Base-by-base conservation (phyloP, 1,284 basidiomycete species). In the Cystobasidium pallidum region DNA sequence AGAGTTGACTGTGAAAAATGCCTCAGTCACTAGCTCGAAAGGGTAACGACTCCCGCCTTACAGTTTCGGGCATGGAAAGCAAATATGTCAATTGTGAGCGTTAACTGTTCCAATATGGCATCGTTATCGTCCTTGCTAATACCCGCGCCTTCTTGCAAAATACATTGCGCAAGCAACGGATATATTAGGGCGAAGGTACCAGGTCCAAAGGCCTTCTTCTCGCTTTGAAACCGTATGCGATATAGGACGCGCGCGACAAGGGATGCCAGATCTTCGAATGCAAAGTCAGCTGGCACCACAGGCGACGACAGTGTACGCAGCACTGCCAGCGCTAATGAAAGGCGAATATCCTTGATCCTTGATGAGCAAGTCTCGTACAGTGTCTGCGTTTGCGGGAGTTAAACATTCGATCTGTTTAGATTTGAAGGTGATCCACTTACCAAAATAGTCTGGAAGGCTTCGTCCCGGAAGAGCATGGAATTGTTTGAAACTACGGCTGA, bases 191-290 rank as follows among this genome's bases (percentile, higher is more conserved):
- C 87, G 80, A 91, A 94, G 0, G 93, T 93, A 0, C 89, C 87
- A 0, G 88, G 85, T 78, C 96, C 92, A 59, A 99, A 89, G 0
- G 92, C 88, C 0, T 86, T 82, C 78, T 92, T 89, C 76, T 95
- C 91, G 0, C 91, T 89, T 1, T 94, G 83, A 72, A 88, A 90
- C 36, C 91, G 88, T 1, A 99, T 80, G 36, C 92, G 88, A 80
- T 97, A 92, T 0, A 99, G 83, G 1, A 98, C 88, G 21, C 95
- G 91, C 51, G 91, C 84, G 34, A 94, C 85, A 30, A 97, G 84
- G 21, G 86, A 92, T 75, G 85, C 85, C 49, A 93, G 79, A 1
- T 86, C 86, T 79, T 96, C 94, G 1, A 85, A 85, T 55, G 86
- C 84, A 73, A 91, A 83, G 54, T 91, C 88, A 70, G 88, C 87